A percentile compares a stretch with the other conserved stretches of the same genome.
These are phyloP conservation scores for Cymbopogon citratus DNA, from an alignment of 176 grass and related monocot genomes.

Conservation along the genomic window DNA sequence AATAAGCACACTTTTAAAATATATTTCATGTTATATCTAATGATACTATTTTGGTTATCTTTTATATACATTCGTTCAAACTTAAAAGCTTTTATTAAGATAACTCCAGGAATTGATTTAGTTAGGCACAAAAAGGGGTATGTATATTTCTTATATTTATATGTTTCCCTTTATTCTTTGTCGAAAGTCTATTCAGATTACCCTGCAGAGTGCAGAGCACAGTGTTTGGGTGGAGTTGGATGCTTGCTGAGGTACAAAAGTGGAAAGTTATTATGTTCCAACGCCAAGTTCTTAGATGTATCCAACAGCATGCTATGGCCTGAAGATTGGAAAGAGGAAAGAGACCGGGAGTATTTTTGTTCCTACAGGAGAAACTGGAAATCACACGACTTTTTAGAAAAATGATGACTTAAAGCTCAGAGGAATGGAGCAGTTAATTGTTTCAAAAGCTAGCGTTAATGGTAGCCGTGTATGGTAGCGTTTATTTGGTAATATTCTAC, in stretches of 20 bases:
- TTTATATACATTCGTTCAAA: too few relatives aligned
- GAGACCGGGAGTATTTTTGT: too few relatives aligned
- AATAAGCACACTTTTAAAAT: too few relatives aligned
- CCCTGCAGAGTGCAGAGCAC: background rate
- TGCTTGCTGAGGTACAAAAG: background rate
- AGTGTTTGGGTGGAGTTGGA: conserved; percentile 5
- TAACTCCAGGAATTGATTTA: too few relatives aligned
- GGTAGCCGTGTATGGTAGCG: background rate
- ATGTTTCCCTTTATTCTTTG: too few relatives aligned
- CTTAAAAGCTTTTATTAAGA: too few relatives aligned
- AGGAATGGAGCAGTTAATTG: background rate
- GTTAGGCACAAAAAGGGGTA: too few relatives aligned
- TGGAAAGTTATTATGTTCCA: background rate
- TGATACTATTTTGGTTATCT: too few relatives aligned
- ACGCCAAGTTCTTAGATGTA: background rate
- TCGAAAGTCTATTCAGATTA: background rate
- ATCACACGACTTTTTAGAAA: background rate
- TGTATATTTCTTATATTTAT: too few relatives aligned
- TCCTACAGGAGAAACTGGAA: conserved; percentile 3
- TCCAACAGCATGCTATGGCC: background rate
- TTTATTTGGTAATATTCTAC: background rate
- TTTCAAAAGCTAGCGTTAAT: background rate
- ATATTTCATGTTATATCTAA: too few relatives aligned
- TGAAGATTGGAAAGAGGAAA: background rate
- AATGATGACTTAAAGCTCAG: conserved; percentile 1